Evolutionary conservation across 352 stramenopile species (phyloP).

Genomic region (Pythium utonaiense): DNA sequence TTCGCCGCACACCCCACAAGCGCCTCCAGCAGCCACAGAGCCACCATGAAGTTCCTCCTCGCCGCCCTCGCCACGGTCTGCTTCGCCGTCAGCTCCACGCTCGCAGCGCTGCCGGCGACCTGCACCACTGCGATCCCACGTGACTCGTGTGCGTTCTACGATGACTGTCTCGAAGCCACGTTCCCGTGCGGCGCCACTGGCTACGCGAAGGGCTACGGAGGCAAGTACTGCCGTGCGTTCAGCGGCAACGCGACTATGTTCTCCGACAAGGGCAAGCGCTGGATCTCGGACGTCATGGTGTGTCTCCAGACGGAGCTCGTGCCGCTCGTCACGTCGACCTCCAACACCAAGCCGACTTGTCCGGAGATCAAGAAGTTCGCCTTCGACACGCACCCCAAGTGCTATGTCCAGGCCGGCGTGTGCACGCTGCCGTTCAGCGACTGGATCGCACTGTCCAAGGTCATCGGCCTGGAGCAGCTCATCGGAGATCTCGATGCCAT

Average conservation of each 20-base stretch:
- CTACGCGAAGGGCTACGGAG: constrained; percentile 29
- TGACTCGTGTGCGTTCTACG: constrained; percentile 32
- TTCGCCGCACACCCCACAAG: constrained; percentile 4
- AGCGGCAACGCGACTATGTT: constrained; percentile 21
- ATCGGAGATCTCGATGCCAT: constrained; percentile 26
- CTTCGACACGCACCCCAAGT: constrained; percentile 32
- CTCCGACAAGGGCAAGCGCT: constrained; percentile 23
- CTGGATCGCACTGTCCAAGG: constrained; percentile 23
- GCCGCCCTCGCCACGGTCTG: constrained; percentile 9
- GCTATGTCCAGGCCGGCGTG: constrained; percentile 28
- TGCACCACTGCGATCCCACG: constrained; percentile 22
- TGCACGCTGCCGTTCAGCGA: constrained; percentile 26
- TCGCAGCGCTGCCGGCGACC: constrained; percentile 15
- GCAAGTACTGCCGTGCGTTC: constrained; percentile 29
- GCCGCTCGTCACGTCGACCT: constrained; percentile 12
- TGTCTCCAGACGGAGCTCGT: constrained; percentile 29
- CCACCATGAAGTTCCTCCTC: constrained; percentile 23
- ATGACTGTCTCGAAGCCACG: constrained; percentile 23
- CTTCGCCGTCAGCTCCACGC: constrained; percentile 1
- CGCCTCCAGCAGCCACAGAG: not conserved
- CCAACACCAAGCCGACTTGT: constrained; percentile 15
- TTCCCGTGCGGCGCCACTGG: constrained; percentile 22
- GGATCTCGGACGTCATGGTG: constrained; percentile 32
- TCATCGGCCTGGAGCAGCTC: constrained; percentile 29
- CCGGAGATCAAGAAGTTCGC: constrained; percentile 25